Evolutionary conservation across 2,329 filamentous ascomycete species (phyloP).

Genomic region (Ophiostoma ulmi): DNA sequence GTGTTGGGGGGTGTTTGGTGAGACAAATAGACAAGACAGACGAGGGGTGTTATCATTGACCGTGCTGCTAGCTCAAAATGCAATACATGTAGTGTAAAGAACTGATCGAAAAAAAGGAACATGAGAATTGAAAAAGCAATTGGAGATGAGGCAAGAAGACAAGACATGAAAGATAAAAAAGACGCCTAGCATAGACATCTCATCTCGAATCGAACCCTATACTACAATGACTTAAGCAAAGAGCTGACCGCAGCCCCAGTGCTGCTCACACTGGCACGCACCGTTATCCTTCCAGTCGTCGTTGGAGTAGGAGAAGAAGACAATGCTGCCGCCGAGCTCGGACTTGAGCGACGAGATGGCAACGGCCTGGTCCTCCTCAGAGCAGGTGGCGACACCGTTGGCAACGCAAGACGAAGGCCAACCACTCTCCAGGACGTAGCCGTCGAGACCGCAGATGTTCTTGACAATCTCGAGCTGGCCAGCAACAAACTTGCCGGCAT

Average conservation of each 20-base stretch:
- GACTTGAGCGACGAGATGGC: constrained; percentile 69
- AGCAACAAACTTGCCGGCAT: constrained; percentile 72
- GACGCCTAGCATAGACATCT: too few species aligned
- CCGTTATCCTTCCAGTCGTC: constrained; percentile 77
- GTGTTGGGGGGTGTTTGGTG: not conserved
- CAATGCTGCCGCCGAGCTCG: constrained; percentile 60
- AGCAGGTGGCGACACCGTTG: constrained; percentile 70
- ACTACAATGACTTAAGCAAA: constrained; percentile 30
- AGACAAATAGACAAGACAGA: not conserved
- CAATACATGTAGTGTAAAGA: constrained; percentile 5
- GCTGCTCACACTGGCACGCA: constrained; percentile 67
- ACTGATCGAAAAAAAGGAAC: constrained; percentile 11
- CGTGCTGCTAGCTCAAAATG: constrained; percentile 12
- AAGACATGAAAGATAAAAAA: too few species aligned
- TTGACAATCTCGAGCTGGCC: constrained; percentile 68
- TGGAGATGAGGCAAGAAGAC: too few species aligned
- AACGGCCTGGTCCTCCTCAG: constrained; percentile 57
- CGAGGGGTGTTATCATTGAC: constrained; percentile 12
- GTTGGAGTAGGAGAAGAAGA: constrained; percentile 77
- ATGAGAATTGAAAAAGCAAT: not conserved
- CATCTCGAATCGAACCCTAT: too few species aligned
- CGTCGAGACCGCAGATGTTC: constrained; percentile 65
- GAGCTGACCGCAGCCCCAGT: constrained; percentile 63
- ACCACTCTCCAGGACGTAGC: constrained; percentile 83
- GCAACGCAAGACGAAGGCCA: constrained; percentile 69